A percentile compares a stretch with the other conserved stretches of the same genome.
Evolutionary conservation across 1,284 basidiomycete genomes (phyloP).

Genomic region (Pseudozyma tsukubaensis): DNA sequence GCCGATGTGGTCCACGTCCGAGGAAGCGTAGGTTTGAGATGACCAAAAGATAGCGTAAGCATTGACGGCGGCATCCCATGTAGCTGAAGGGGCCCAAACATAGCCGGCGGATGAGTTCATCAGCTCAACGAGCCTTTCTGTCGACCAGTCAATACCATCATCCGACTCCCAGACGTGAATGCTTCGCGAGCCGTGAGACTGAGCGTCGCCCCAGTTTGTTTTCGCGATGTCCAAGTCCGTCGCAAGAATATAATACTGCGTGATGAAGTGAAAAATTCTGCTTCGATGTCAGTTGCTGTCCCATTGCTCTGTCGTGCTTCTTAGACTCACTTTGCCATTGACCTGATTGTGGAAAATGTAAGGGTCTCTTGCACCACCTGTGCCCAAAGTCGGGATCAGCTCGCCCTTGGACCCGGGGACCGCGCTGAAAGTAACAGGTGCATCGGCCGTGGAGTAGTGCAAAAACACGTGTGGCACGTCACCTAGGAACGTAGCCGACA

Average conservation of each 20-base stretch:
- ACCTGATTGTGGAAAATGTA: conserved; percentile 29
- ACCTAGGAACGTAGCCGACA: conserved; percentile 23
- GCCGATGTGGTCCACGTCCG: conserved; percentile 25
- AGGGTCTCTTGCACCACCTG: conserved; percentile 20
- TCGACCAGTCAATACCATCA: conserved; percentile 26
- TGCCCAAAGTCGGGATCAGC: conserved; percentile 20
- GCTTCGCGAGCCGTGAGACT: conserved; percentile 32
- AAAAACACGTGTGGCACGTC: conserved; percentile 28
- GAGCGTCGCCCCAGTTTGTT: conserved; percentile 36
- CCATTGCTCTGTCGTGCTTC: no score
- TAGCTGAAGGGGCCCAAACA: conserved; percentile 32
- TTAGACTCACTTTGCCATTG: conserved; percentile 18
- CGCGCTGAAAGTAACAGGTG: conserved; percentile 26
- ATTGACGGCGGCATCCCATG: conserved; percentile 24
- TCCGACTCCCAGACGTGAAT: conserved; percentile 28
- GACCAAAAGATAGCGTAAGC: conserved; percentile 33
- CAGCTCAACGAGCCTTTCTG: conserved; percentile 17
- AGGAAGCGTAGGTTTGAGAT: conserved; percentile 26
- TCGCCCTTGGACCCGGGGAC: conserved; percentile 21
- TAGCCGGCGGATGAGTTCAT: conserved; percentile 29
- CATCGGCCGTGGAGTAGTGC: conserved; percentile 21
- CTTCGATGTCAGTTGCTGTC: conserved; percentile 1
- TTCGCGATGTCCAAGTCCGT: conserved; percentile 32
- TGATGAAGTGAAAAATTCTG: background rate
- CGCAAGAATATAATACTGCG: conserved; percentile 28